Evolutionary conservation across 768 basidiomycete species (phyloP).

Genomic region (Tremella mesenterica): DNA sequence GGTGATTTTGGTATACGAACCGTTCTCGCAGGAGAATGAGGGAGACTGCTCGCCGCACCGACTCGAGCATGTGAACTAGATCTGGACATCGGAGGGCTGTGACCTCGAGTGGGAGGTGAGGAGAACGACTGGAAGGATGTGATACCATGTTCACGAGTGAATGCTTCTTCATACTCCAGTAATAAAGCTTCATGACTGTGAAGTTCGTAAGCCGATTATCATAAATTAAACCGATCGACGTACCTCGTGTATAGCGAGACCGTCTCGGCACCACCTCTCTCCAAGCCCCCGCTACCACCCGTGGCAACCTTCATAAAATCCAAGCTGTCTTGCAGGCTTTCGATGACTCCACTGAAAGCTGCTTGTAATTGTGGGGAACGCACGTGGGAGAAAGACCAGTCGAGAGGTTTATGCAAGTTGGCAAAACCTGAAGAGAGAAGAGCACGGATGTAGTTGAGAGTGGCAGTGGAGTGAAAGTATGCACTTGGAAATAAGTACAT

Average conservation of each 20-base stretch:
- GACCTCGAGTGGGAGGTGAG: conserved; percentile 9
- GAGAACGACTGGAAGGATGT: conserved; percentile 12
- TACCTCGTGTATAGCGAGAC: conserved; percentile 91
- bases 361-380: conserved; percentile 60
- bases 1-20: conserved; percentile 6
- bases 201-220: not conserved
- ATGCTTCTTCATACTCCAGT: conserved; percentile 82
- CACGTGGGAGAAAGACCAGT: conserved; percentile 89
- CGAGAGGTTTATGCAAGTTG: conserved; percentile 76
- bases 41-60: conserved; percentile 3
- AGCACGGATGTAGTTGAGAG: conserved; percentile 82
- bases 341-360: conserved; percentile 78
- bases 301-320: conserved; percentile 90
- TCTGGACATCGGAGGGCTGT: conserved; percentile 45
- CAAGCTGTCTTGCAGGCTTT: conserved; percentile 77
- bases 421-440: conserved; percentile 89
- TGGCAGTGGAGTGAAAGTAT: conserved; percentile 91
- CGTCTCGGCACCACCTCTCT: conserved; percentile 66
- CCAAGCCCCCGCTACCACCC: conserved; percentile 56
- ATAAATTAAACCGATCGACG: conserved; percentile 15
- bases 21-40: conserved; percentile 29
- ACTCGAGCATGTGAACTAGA: conserved; percentile 22
- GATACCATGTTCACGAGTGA: conserved; percentile 55
- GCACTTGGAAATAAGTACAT: conserved; percentile 51
- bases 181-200: conserved; percentile 82